Evolutionary conservation across 2,329 filamentous ascomycete species (phyloP).

Genomic region (Trichophaea hybrida): DNA sequence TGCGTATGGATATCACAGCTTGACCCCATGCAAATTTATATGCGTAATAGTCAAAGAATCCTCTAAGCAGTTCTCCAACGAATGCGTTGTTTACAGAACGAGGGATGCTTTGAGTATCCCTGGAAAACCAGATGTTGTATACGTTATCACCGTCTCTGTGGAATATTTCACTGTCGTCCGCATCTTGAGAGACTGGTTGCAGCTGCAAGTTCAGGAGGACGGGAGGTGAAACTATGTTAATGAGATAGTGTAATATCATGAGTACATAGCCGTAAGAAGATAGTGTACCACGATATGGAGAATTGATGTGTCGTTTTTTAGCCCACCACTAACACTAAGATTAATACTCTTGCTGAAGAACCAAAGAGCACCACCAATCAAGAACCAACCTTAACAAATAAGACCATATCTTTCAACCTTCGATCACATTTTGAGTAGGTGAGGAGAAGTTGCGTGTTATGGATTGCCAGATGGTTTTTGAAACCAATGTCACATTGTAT

Average conservation of each 20-base stretch:
- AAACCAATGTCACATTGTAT: conserved; percentile 72
- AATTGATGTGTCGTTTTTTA: conserved; percentile 72
- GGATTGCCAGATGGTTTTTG: conserved; percentile 58
- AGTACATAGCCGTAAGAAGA: conserved; percentile 74
- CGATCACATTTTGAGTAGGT: conserved; percentile 70
- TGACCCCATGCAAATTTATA: conserved; percentile 65
- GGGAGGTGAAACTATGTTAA: conserved; percentile 66
- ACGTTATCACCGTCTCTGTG: conserved; percentile 35
- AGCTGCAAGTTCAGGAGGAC: conserved; percentile 72
- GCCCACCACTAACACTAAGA: conserved; percentile 50
- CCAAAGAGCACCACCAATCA: not conserved
- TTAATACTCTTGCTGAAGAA: not conserved
- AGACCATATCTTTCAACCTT: conserved; percentile 60
- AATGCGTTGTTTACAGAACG: conserved; percentile 53
- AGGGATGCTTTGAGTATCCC: conserved; percentile 50
- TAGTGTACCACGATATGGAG: conserved; percentile 68
- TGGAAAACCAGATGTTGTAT: conserved; percentile 60
- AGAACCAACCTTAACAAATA: conserved; percentile 59
- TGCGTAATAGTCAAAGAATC: conserved; percentile 81
- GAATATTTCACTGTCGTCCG: conserved; percentile 27
- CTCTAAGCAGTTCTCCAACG: conserved; percentile 56
- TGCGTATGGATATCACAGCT: conserved; percentile 65
- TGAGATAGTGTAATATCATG: conserved; percentile 82
- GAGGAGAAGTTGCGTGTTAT: conserved; percentile 68
- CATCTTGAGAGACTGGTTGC: conserved; percentile 30